Percentiles rank a stretch among this genome's conserved stretches.
phyloP scores from a whole-genome alignment of 352 stramenopile genomes.

The Phytophthora melonis region DNA sequence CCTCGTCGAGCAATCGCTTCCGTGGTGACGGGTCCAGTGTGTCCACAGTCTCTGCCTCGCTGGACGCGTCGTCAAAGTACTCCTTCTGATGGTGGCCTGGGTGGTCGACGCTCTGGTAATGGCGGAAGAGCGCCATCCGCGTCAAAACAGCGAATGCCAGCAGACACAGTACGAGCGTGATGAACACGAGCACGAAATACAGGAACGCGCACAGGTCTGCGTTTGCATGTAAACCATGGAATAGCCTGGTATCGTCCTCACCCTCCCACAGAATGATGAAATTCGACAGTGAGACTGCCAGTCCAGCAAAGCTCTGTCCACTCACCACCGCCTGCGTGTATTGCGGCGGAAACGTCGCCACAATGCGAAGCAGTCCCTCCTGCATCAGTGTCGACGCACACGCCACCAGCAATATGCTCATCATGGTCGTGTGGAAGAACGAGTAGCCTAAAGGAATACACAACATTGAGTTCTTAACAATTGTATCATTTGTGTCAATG shows the following conservation, averaged over 20 bases:
- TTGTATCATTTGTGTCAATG: slow-evolving; percentile 15
- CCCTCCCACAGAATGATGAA: slow-evolving; percentile 71
- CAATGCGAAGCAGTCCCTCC: slow-evolving; percentile 80
- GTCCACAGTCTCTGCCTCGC: slow-evolving; percentile 52
- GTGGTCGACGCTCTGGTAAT: slow-evolving; percentile 71
- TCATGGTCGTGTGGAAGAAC: slow-evolving; percentile 85
- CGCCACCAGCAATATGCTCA: slow-evolving; percentile 76
- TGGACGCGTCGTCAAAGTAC: slow-evolving; percentile 35
- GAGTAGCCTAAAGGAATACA: slow-evolving; percentile 29
- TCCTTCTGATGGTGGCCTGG: slow-evolving; percentile 38
- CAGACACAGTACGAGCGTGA: slow-evolving; percentile 64
- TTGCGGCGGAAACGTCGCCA: slow-evolving; percentile 74
- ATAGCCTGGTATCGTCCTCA: slow-evolving; percentile 33
- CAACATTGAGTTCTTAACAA: not conserved
- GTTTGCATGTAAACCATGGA: slow-evolving; percentile 43
- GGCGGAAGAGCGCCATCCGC: slow-evolving; percentile 69
- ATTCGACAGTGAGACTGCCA: slow-evolving; percentile 77
- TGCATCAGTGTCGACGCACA: slow-evolving; percentile 82
- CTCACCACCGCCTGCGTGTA: slow-evolving; percentile 85
- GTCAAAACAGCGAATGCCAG: slow-evolving; percentile 67
- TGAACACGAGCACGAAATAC: slow-evolving; percentile 84
- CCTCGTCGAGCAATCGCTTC: slow-evolving; percentile 34
- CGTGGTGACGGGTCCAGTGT: slow-evolving; percentile 43
- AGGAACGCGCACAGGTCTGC: slow-evolving; percentile 74
- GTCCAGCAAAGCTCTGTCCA: slow-evolving; percentile 78